phyloP scores from a whole-genome alignment of 495 filamentous ascomycete genomes.

The Tuber calosporum region DNA sequence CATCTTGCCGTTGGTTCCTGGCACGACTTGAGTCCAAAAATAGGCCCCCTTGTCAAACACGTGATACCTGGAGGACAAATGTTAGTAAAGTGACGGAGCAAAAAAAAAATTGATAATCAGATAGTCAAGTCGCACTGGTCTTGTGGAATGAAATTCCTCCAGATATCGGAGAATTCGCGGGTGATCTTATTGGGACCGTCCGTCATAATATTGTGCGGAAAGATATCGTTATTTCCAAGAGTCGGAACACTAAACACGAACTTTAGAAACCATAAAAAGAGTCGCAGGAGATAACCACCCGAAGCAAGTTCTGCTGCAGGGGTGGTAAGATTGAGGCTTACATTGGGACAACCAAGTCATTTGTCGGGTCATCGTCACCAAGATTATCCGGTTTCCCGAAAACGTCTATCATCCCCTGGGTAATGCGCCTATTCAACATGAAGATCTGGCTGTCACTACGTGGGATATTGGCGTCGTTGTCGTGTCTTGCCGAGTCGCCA shows the following conservation, averaged over 20 bases:
- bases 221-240: slow-evolving; percentile 94
- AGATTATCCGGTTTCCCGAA: slow-evolving; percentile 54
- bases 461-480: slow-evolving; percentile 79
- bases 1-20: slow-evolving; percentile 49
- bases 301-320: background rate
- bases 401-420: slow-evolving; percentile 64
- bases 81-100: background rate
- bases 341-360: slow-evolving; percentile 65
- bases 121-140: slow-evolving; percentile 51
- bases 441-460: slow-evolving; percentile 67
- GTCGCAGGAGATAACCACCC: background rate
- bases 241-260: slow-evolving; percentile 54
- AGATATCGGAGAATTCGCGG: slow-evolving; percentile 61
- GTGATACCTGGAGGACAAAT: slow-evolving; percentile 50
- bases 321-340: background rate
- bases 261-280: background rate
- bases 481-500: slow-evolving; percentile 89
- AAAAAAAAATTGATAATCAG: background rate
- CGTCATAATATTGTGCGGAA: slow-evolving; percentile 90
- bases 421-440: slow-evolving; percentile 63
- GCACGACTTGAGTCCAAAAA: slow-evolving; percentile 89
- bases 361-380: slow-evolving; percentile 48
- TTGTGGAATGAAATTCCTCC: slow-evolving; percentile 83
- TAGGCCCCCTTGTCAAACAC: slow-evolving; percentile 86
- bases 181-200: slow-evolving; percentile 81